These are phyloP conservation scores for Leccinum subtestaceum DNA, from an alignment of 768 basidiomycete genomes.

Conservation along the genomic window DNA sequence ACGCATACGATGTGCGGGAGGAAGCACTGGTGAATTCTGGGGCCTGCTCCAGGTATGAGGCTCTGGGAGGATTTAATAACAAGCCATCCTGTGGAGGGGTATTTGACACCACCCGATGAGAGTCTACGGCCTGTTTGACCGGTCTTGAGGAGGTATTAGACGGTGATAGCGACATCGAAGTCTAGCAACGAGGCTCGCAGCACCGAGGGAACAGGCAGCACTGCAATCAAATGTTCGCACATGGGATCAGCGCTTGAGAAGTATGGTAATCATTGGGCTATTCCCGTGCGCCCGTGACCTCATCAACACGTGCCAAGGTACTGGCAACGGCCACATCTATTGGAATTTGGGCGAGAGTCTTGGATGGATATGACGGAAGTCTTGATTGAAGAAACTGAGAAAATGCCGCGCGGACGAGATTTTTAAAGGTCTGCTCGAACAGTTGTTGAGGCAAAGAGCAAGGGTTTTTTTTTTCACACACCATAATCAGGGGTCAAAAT, in stretches of 20 bases:
- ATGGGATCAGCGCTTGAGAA: not conserved
- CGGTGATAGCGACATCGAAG: conserved; percentile 1
- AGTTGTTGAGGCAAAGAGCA: no score
- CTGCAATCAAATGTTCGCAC: not conserved
- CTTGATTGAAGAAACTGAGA: not conserved
- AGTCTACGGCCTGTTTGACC: conserved; percentile 16
- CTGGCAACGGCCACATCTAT: not conserved
- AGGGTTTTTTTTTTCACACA: no score
- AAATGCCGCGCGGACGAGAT: not conserved
- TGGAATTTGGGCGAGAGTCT: not conserved
- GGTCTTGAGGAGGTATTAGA: conserved; percentile 19
- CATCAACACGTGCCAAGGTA: conserved; percentile 7
- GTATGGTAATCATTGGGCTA: not conserved
- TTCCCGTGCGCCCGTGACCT: not conserved
- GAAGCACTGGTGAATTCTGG: conserved; percentile 16
- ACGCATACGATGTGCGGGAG: conserved; percentile 21
- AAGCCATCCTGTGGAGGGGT: conserved; percentile 8
- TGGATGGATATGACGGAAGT: not conserved
- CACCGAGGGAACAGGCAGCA: not conserved
- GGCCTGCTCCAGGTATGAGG: conserved; percentile 26
- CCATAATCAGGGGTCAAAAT: no score
- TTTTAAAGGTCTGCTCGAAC: not conserved
- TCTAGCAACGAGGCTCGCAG: not conserved
- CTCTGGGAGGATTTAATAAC: conserved; percentile 20
- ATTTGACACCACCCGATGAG: conserved; percentile 7